Base-by-base conservation (phyloP, 1,284 basidiomycete species). In the Puccinia triticina region DNA sequence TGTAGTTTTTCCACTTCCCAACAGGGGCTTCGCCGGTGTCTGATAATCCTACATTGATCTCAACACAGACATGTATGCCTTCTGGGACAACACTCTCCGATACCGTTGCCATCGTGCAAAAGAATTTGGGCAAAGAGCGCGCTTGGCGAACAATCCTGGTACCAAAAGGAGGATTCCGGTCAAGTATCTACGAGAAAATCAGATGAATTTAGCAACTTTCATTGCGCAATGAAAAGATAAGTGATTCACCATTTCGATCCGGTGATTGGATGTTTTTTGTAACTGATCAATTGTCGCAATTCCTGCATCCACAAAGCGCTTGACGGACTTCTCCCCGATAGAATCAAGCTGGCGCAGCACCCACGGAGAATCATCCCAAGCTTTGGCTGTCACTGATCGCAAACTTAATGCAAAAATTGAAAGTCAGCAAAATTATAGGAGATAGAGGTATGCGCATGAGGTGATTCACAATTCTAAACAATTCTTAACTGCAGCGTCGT, bases 131-230 rank as follows among this genome's bases (percentile, higher is more conserved):
- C 59, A 82, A 71, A 40, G 74, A 77, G 32, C 50, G 37, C 67
- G 74, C 81, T 76, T 82, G 81, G 26, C 73, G 72, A 21, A 72
- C 55, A 34, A 82, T 71, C 40, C 43, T 76, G 46, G 74, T 77
- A 26, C 81, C 81, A 57, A 82, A 82, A 21, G 81, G 81, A 7
- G 81, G 81, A 61, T 82, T 82, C 37, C 81, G 81, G 43, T 82
- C 81, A 59, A 82, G 73, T 37, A 82, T 82, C 81, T 82, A 69
- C 23, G 34, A 66, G 40, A 29, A 53, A 32, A 48, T 76, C 8
- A 34, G 34, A 76, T 57, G 7, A 69, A 29, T 74, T 74, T 37
- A 32, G 59, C 18, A 77, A 40, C 26, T 50, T 12, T 55, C 43
- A 43, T 2, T 4, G 11, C 12, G 43, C 29, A 26, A 55, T 40